These are phyloP conservation scores for Fusarium liriodendri DNA, from an alignment of 2,329 filamentous ascomycete genomes.

Conservation along the genomic window DNA sequence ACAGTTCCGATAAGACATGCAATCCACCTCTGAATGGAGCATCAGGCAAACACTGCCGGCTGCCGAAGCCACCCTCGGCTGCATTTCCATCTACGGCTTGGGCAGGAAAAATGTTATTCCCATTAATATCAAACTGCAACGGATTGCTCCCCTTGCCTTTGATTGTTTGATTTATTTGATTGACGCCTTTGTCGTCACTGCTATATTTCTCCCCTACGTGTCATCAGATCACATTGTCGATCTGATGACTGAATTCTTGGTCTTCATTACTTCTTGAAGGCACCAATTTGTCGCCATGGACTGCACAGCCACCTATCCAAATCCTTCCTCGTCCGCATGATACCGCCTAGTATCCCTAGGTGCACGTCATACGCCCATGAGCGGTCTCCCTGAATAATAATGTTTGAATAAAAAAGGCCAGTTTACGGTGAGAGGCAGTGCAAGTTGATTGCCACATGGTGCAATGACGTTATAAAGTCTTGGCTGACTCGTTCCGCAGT, in stretches of 20 bases:
- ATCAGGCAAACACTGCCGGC: background rate
- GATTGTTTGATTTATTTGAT: background rate
- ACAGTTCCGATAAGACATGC: background rate
- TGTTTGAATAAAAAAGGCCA: background rate
- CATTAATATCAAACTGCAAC: background rate
- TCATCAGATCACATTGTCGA: rapidly evolving
- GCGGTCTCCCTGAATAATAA: background rate
- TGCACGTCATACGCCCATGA: background rate
- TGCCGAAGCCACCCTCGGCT: background rate
- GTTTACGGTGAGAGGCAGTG: background rate
- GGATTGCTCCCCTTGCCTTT: background rate
- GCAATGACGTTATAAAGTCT: background rate
- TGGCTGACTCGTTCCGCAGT: background rate
- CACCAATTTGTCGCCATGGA: background rate
- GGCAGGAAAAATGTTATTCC: background rate
- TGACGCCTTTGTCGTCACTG: background rate
- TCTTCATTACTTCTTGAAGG: background rate
- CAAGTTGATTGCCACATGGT: background rate
- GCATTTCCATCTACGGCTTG: background rate
- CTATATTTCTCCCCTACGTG: background rate
- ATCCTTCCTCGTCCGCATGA: background rate
- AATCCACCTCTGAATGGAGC: background rate
- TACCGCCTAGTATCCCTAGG: background rate
- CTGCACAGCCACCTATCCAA: background rate
- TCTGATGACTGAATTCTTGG: too few relatives aligned